Base-by-base conservation (phyloP, 176 grass and related monocot genomes). In the Hordeum marinum region DNA sequence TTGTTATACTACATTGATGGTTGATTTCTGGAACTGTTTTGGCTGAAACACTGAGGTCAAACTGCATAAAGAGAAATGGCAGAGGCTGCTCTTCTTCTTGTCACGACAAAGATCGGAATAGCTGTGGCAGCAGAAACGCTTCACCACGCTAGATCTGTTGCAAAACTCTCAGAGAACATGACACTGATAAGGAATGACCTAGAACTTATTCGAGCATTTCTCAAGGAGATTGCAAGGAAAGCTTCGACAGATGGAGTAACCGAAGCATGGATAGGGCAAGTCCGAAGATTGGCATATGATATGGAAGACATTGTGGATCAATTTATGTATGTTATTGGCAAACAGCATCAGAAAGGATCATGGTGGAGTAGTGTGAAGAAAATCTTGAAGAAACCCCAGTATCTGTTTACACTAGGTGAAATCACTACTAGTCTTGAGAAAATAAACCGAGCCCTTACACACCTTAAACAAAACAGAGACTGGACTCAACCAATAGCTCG, bases 241-340 rank as follows among this genome's bases (percentile, higher is more conserved):
- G 34, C 5, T 23, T 31, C 8, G 1, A 80, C 10, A 2, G 64
- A 65, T 80, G 23, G 31, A 83, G 57, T 59, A 13, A 6, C 83
- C 2, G 59, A 87, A 82, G 35, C 73, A 25, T 90, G 84, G 88
- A 63, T 72, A 54, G n/a, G n/a, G 9, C 37, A 83, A 70, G 83
- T 72, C 5, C 20, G 88, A 27, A 83, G 75, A 20, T 40, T 86
- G 11, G 78, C 84, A 14, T 83, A 87, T 72, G 42, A 34, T 20
- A 63, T 87, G 68, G 88, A 90, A 67, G 88, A 87, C 31, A 66
- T 73, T 40, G 58, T 87, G 39, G 88, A 90, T 35, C 79, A 87
- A 11, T 90, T 83, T 65, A 65, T 87, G 4, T 68, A 63, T 78
- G 8, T 83, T 21, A 40, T 84, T 41, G 54, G 45, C 6, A 14